Evolutionary conservation across 257 asterid genomes (phyloP).

Genomic region (Salvia hispanica): DNA sequence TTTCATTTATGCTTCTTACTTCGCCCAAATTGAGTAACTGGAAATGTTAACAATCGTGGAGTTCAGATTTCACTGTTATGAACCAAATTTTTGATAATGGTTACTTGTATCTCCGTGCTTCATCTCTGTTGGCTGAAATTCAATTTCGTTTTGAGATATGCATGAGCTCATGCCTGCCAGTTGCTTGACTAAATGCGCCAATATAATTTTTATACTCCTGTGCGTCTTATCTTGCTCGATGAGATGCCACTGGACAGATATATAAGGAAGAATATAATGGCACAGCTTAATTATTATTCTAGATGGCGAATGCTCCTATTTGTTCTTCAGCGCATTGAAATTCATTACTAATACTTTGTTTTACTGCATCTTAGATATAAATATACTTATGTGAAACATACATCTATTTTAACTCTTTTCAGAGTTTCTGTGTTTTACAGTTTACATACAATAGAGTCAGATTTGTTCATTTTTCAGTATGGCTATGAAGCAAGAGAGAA

Average conservation of each 20-base stretch:
- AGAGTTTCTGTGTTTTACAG: not conserved
- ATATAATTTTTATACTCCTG: no score
- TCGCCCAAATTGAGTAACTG: not conserved
- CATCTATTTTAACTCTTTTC: not conserved
- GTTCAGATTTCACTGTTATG: not conserved
- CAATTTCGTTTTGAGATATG: not conserved
- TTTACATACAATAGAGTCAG: not conserved
- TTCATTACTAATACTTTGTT: not conserved
- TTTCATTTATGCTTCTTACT: not conserved
- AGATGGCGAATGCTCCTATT: not conserved
- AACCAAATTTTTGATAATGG: not conserved
- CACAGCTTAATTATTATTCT: not conserved
- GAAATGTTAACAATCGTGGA: not conserved
- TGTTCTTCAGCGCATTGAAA: not conserved
- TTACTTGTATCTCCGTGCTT: not conserved
- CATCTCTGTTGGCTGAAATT: not conserved
- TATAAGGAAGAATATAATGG: not conserved
- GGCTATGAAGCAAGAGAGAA: constrained; percentile 12
- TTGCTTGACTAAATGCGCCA: not conserved
- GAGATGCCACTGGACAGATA: not conserved
- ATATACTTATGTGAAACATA: not conserved
- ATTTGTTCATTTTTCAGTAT: not conserved
- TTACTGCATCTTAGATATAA: not conserved
- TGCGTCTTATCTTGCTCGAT: not conserved
- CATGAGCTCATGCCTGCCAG: not conserved